Conservation (phyloP, 495 filamentous ascomycete species). For the Darksidea phi region DNA sequence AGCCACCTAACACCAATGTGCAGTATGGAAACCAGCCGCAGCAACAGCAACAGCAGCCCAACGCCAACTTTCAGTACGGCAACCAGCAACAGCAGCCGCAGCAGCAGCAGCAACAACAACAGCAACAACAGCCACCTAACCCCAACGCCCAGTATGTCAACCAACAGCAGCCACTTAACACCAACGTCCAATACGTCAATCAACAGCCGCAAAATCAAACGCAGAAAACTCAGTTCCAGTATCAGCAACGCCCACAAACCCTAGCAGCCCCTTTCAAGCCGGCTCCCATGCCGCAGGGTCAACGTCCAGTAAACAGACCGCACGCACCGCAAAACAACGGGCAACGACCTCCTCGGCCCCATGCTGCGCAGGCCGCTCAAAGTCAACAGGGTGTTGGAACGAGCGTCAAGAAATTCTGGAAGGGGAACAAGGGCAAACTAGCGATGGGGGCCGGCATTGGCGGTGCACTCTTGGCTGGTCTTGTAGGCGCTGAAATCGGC, state of each 20-base stretch:
- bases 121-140: no score
- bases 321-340: background rate
- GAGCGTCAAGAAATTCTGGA: background rate
- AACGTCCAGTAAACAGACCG: background rate
- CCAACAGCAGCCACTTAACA: background rate
- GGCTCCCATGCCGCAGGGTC: background rate
- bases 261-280: background rate
- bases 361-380: background rate
- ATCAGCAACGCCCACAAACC: background rate
- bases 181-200: background rate
- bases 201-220: background rate
- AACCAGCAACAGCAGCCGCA: no score
- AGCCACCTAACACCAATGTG: background rate
- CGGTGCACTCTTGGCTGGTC: background rate
- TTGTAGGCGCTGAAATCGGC: background rate
- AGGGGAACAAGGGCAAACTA: background rate
- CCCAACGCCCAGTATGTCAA: no score
- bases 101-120: no score
- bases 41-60: no score
- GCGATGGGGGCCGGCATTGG: background rate
- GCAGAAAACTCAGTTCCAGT: background rate
- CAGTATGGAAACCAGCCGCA: background rate
- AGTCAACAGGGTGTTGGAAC: background rate
- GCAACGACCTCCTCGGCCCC: background rate
- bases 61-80: no score